Percentiles rank a stretch among this genome's conserved stretches.
These are phyloP conservation scores for Polytrichum formosum DNA, from an alignment of 225 moss, liverwort and hornwort species.

Conservation along the genomic window DNA sequence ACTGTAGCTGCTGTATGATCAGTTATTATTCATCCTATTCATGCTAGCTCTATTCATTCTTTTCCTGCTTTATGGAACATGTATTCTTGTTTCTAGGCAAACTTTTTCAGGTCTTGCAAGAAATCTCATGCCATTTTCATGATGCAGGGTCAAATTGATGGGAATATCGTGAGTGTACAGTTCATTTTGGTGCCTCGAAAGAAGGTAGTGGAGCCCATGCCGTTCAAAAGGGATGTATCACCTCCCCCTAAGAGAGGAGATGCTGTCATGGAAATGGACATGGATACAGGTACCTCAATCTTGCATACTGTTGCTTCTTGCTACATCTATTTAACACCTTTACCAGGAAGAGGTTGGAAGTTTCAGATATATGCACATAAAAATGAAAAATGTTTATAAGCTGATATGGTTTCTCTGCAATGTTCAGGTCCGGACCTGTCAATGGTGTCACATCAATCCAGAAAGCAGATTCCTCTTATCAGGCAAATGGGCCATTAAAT, in stretches of 20 bases:
- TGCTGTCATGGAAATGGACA: conserved; percentile 51
- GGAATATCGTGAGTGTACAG: conserved; percentile 84
- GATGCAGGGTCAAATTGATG: conserved; percentile 94
- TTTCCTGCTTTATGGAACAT: too few relatives aligned
- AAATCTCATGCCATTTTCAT: neutral
- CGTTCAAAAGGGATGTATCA: conserved; percentile 43
- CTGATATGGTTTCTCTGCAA: neutral
- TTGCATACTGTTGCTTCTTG: neutral
- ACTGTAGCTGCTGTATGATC: neutral
- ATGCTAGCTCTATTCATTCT: too few relatives aligned
- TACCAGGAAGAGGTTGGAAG: neutral
- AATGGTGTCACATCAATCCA: conserved; percentile 76
- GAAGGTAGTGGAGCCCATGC: conserved; percentile 58
- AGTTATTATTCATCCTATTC: too few relatives aligned
- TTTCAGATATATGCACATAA: neutral
- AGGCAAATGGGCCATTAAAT: conserved; percentile 72
- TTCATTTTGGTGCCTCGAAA: conserved; percentile 82
- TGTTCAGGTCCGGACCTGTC: conserved; percentile 68
- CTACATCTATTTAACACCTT: neutral
- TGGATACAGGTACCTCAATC: conserved; percentile 69
- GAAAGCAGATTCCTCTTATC: conserved; percentile 72
- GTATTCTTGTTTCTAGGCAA: too few relatives aligned
- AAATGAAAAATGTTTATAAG: neutral
- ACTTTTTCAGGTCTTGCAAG: too few relatives aligned
- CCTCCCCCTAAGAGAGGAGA: conserved; percentile 46